phyloP scores from a whole-genome alignment of 345 rosid species.

The Populus davidiana region DNA sequence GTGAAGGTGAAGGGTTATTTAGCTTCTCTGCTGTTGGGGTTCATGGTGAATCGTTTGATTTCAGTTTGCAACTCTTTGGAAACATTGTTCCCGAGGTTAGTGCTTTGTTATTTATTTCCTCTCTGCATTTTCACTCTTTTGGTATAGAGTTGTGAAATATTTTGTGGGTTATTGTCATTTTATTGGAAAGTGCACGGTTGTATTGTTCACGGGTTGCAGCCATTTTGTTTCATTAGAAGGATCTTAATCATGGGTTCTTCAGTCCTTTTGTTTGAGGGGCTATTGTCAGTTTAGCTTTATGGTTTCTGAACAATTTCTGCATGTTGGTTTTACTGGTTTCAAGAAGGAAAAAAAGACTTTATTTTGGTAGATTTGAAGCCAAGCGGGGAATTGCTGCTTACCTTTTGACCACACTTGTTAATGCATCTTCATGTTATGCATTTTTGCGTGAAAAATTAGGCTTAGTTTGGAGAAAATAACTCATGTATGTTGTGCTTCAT shows the following conservation, averaged over 20 bases:
- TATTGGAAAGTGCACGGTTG: not conserved
- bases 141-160: not conserved
- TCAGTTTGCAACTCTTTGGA: conserved; percentile 65
- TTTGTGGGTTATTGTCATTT: not conserved
- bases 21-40: conserved; percentile 77
- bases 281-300: not conserved
- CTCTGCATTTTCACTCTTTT: not conserved
- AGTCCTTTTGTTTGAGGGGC: not conserved
- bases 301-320: not conserved
- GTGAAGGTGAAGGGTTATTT: conserved; percentile 66
- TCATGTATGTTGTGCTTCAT: not conserved
- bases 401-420: not conserved
- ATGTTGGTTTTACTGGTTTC: not conserved
- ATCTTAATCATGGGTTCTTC: not conserved
- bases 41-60: conserved; percentile 63
- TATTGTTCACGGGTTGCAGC: not conserved
- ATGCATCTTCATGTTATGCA: not conserved
- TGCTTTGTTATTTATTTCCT: not conserved
- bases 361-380: not conserved
- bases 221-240: not conserved
- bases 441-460: not conserved
- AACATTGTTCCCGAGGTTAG: conserved; percentile 60
- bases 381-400: not conserved
- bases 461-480: not conserved
- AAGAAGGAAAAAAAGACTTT: not conserved